Conservation (phyloP, 2,329 filamentous ascomycete genomes). For the Colletotrichum cuscutae region DNA sequence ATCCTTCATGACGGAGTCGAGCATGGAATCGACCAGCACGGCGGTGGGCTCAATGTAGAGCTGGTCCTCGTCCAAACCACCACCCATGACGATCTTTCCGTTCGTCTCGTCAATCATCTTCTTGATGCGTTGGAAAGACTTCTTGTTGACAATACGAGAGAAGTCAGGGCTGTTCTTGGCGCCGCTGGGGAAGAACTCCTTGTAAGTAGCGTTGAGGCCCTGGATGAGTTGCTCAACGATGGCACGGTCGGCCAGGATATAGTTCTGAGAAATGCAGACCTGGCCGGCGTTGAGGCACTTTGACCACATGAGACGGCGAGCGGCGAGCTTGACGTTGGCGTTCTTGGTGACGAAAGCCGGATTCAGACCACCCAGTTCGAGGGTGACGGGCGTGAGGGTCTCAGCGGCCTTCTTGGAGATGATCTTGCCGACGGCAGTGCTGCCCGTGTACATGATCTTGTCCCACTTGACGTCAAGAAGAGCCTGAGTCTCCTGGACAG, state of each 20-base stretch:
- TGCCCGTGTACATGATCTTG: constrained; percentile 98
- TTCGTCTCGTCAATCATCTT: constrained; percentile 86
- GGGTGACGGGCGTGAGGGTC: constrained; percentile 84
- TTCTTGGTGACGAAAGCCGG: constrained; percentile 91
- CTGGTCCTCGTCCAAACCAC: constrained; percentile 80
- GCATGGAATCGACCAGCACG: constrained; percentile 78
- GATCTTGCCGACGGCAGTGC: constrained; percentile 81
- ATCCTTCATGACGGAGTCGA: constrained; percentile 82
- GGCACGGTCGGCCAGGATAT: constrained; percentile 83
- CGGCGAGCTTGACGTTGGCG: constrained; percentile 82
- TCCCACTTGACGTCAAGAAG: constrained; percentile 93
- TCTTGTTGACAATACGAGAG: constrained; percentile 81
- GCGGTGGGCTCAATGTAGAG: constrained; percentile 92
- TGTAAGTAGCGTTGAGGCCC: constrained; percentile 76
- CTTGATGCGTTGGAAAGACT: constrained; percentile 85
- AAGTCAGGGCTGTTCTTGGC: constrained; percentile 82
- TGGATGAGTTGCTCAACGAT: constrained; percentile 78
- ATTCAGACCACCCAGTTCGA: constrained; percentile 93
- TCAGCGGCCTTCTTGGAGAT: constrained; percentile 90
- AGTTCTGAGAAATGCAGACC: constrained; percentile 93
- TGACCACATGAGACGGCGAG: constrained; percentile 86
- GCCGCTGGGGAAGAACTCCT: constrained; percentile 86
- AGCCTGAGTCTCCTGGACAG: constrained; percentile 80
- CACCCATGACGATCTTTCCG: constrained; percentile 89
- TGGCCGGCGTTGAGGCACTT: constrained; percentile 91